These are phyloP conservation scores for Atalantia buxifolia DNA, from an alignment of 345 rosid species.

Conservation along the genomic window DNA sequence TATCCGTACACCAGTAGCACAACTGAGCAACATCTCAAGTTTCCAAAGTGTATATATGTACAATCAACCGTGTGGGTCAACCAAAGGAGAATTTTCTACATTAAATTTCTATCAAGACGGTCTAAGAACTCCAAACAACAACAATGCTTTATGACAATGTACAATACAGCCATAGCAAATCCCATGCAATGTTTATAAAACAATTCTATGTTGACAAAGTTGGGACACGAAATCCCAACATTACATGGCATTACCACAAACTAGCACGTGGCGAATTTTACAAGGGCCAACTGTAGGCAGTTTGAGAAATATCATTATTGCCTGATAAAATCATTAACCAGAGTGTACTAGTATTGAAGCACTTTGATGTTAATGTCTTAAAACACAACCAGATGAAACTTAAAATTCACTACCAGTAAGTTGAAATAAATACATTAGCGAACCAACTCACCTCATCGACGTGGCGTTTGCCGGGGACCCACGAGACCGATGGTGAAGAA, in stretches of 20 bases:
- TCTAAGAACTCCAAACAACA: background rate
- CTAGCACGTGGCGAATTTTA: background rate
- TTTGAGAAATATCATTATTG: too few species aligned
- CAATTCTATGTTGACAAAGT: background rate
- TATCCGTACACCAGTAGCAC: background rate
- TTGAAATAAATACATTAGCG: background rate
- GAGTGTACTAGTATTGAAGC: background rate
- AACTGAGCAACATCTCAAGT: background rate
- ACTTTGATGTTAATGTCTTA: background rate
- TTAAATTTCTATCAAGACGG: background rate
- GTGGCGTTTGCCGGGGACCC: slow-evolving; percentile 87
- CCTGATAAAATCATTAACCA: background rate
- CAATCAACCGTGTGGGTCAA: background rate
- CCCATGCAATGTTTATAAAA: background rate
- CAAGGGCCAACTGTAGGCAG: background rate
- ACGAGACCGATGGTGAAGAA: slow-evolving; percentile 37
- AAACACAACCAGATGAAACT: background rate
- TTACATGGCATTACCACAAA: background rate
- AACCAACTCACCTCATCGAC: slow-evolving; percentile 60
- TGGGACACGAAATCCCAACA: background rate
- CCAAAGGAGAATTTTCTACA: background rate
- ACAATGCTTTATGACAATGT: background rate
- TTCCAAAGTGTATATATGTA: background rate
- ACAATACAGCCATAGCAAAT: background rate
- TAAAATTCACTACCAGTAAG: background rate